Percentiles rank a stretch among this genome's conserved stretches.
Conservation (phyloP, 768 basidiomycete species). For the Butyriboletus loyo region DNA sequence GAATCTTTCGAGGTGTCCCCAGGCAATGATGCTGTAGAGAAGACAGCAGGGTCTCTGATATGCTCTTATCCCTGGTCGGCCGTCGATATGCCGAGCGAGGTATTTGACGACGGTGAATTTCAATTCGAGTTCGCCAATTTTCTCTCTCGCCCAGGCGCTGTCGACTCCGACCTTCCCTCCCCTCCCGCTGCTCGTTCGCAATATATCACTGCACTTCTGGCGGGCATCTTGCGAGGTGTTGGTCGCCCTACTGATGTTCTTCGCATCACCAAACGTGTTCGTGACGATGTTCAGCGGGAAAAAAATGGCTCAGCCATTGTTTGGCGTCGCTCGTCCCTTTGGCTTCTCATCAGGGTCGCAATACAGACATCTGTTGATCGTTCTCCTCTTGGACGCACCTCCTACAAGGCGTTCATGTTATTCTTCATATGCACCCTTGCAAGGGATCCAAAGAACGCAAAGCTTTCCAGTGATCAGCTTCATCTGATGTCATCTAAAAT, state of each 20-base stretch:
- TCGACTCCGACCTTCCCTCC: not conserved
- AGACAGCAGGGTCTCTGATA: conserved; percentile 26
- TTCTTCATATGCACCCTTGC: conserved; percentile 35
- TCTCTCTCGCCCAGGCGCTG: conserved; percentile 14
- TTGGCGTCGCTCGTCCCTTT: conserved; percentile 32
- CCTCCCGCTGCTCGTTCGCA: not conserved
- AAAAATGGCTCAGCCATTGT: not conserved
- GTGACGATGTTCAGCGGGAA: conserved; percentile 14
- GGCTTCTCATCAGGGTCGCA: conserved; percentile 31
- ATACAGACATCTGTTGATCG: conserved; percentile 25
- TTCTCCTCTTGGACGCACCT: conserved; percentile 3
- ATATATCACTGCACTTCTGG: not conserved
- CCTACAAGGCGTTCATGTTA: conserved; percentile 48
- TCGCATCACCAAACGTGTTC: conserved; percentile 25
- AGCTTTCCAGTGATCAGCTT: conserved; percentile 21
- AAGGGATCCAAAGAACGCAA: conserved; percentile 7
- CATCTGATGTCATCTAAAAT: conserved; percentile 22
- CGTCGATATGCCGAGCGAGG: conserved; percentile 5
- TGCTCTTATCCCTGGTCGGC: conserved; percentile 27
- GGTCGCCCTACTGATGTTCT: conserved; percentile 7
- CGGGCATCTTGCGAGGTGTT: not conserved
- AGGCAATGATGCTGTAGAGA: conserved; percentile 27
- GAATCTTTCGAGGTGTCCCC: conserved; percentile 21
- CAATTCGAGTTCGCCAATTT: conserved; percentile 16
- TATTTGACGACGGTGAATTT: conserved; percentile 13